A percentile compares a stretch with the other conserved stretches of the same genome.
These are phyloP conservation scores for Mucor indicus DNA, from an alignment of 371 early-diverging fungal genomes.

Conservation along the genomic window DNA sequence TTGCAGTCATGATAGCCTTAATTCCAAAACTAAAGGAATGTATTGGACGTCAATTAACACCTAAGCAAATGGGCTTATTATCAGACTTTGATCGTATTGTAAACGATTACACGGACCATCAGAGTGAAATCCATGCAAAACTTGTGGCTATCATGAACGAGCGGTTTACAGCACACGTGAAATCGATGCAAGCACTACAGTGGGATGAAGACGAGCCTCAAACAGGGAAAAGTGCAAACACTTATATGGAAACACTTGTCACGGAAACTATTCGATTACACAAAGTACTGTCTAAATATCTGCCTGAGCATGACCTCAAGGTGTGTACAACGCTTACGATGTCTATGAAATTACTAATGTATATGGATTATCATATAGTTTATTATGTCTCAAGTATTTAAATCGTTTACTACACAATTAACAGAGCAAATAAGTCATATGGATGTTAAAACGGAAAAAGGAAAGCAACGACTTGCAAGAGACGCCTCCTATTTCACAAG, in stretches of 20 bases:
- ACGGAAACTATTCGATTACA: constrained; percentile 91
- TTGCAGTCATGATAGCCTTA: constrained; percentile 78
- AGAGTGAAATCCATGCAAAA: constrained; percentile 82
- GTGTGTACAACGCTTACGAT: constrained; percentile 29
- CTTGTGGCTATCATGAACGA: constrained; percentile 92
- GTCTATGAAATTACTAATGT: background rate
- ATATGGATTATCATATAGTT: constrained; percentile 22
- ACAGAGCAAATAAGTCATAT: constrained; percentile 69
- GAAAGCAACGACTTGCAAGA: constrained; percentile 74
- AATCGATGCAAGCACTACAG: constrained; percentile 57
- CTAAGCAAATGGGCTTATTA: constrained; percentile 73
- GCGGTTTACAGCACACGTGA: constrained; percentile 72
- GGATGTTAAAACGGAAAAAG: constrained; percentile 66
- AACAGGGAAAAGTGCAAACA: constrained; percentile 45
- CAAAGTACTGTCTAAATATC: constrained; percentile 79
- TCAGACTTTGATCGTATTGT: constrained; percentile 84
- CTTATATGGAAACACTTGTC: constrained; percentile 80
- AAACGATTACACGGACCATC: constrained; percentile 84
- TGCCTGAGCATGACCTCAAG: constrained; percentile 66
- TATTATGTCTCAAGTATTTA: constrained; percentile 73
- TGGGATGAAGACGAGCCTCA: constrained; percentile 69
- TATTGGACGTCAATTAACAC: constrained; percentile 62
- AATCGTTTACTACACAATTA: constrained; percentile 69
- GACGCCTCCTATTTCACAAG: constrained; percentile 73
- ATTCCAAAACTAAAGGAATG: constrained; percentile 81